These are phyloP conservation scores for Strobilomyces dryophilus DNA, from an alignment of 768 basidiomycete genomes.

Conservation along the genomic window DNA sequence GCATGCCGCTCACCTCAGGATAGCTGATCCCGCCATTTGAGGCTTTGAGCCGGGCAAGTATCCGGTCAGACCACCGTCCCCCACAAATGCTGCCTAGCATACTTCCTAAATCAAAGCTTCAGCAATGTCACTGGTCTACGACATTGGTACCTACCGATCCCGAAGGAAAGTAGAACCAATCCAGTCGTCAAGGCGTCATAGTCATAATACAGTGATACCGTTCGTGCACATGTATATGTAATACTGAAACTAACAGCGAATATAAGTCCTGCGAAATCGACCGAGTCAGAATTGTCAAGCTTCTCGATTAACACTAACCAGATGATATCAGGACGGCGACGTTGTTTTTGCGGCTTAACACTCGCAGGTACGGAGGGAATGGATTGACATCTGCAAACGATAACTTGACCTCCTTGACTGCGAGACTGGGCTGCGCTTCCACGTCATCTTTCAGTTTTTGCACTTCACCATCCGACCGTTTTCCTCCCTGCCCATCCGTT, in stretches of 20 bases:
- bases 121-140: background rate
- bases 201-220: slow-evolving; percentile 57
- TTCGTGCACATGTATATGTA: slow-evolving; percentile 71
- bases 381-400: slow-evolving; percentile 72
- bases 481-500: slow-evolving; percentile 17
- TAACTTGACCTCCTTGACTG: slow-evolving; percentile 42
- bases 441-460: slow-evolving; percentile 21
- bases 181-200: slow-evolving; percentile 75
- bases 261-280: slow-evolving; percentile 45
- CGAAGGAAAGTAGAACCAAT: slow-evolving; percentile 71
- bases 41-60: slow-evolving; percentile 41
- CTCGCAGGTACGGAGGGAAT: slow-evolving; percentile 53
- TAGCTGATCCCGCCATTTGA: slow-evolving; percentile 45
- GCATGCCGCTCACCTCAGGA: slow-evolving; percentile 55
- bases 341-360: slow-evolving; percentile 65
- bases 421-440: slow-evolving; percentile 16
- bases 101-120: slow-evolving; percentile 31
- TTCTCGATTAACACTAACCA: slow-evolving; percentile 19
- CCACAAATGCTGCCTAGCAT: slow-evolving; percentile 53
- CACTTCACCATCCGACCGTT: slow-evolving; percentile 1
- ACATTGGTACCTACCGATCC: slow-evolving; percentile 46
- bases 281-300: background rate
- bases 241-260: slow-evolving; percentile 72
- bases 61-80: slow-evolving; percentile 54
- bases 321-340: slow-evolving; percentile 46